Evolutionary conservation across 805 yeast species (phyloP), one percentile per base, ranked within the genome.

Genomic region (Starmerella vaccinii): DNA sequence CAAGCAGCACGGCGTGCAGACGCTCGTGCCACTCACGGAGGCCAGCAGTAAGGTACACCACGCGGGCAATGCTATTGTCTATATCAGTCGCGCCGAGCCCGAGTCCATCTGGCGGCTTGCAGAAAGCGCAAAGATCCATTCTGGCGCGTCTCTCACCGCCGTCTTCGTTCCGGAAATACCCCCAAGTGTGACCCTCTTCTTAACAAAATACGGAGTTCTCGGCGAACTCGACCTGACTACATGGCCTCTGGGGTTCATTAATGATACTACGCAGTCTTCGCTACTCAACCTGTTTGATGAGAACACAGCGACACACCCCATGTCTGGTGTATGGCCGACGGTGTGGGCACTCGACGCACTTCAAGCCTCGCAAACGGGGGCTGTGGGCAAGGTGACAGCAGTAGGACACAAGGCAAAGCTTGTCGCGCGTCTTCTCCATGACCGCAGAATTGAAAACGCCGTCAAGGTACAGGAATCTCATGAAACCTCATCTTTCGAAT

Each of bases 351-450:
- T 84, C 33, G 63, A 81, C 15, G 65, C 70, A 22, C 52, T 81
- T 12, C 72, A 75, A 46, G 47, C 41, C 9, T 24, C 22, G 51
- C 62, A 3, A 32, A 56, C 65, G 48, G 74, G 70, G 32, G 69
- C 64, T 51, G 66, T 80, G 27, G 79, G 81, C 35, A 76, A 80
- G 51, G 64, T 74, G 2, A 77, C 72, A 41, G 74, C 79, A 13
- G 77, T 81, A 57, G 95, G 95, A 0, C 68, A 70, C 24, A 70
- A 71, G 45, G 72, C 89, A 0, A 63, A 68, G 23, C 66, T 73
- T 21, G 69, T 84, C 34, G 46, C 52, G 9, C 65, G 69, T 46
- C 68, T 46, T 60, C 64, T 52, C 49, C 51, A 15, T 57, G 58
- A 22, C 54, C 37, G 13, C 22, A 45, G 46, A 51, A 53, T 30